Base-by-base conservation (phyloP, 2,329 filamentous ascomycete species). In the Aspergillus fumigatus region DNA sequence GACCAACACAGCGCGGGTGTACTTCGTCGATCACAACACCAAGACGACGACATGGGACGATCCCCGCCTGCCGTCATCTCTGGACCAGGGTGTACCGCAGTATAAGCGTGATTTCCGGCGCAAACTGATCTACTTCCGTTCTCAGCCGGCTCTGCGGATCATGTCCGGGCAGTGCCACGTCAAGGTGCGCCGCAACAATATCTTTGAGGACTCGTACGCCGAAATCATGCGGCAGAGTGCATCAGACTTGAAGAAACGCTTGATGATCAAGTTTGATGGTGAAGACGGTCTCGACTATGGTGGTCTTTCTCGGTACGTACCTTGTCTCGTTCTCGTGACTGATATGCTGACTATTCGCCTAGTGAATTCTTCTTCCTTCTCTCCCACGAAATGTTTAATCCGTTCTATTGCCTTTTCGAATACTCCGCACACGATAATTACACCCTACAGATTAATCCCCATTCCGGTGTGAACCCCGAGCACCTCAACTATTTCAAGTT, bases 401-500 rank as follows among this genome's bases (percentile, higher is more conserved):
- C 94, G 32, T 99, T 99, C 79, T 99, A 99, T 80, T 99, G 94
- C 74, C 82, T 99, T 53, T 99, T 99, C 80, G 94, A 99, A 78
- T 99, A 99, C 77, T 97, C 94, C 26, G 94, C 94, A 41, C 94
- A 99, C 80, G 94, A 99, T 85, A 99, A 99, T 79, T 99, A 99
- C 79, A 99, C 94, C 29, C 88, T 99, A 54, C 94, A 99, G 78
- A 99, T 99, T 80, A 99, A 99, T 79, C 94, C 94, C 48, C 94
- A 99, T 76, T 99, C 94, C 21, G 94, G 94, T 62, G 97, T 99
- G 77, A 99, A 99, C 76, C 94, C 94, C 0, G 94, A 99, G 77
- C 94, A 99, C 84, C 81, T 99, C 69, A 97, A 97, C 74, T 99
- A 97, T 79, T 99, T 99, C 86, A 97, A 96, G 77, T 99, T 99